Percentiles rank a stretch among this genome's conserved stretches.
Evolutionary conservation across 495 filamentous ascomycete genomes (phyloP).

Genomic region (Tuber melanosporum): DNA sequence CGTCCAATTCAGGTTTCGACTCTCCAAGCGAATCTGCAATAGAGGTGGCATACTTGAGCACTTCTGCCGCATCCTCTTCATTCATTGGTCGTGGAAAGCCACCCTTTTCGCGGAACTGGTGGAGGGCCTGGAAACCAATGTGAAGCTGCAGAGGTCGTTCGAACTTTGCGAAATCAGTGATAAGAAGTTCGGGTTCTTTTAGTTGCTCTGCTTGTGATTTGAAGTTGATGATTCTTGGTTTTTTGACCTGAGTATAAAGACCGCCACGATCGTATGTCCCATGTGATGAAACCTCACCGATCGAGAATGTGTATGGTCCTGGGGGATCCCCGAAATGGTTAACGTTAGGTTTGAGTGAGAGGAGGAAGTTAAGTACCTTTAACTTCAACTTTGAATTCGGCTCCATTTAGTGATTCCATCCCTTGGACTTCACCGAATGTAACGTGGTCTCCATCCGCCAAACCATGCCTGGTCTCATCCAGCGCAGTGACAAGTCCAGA

Average conservation of each 20-base stretch:
- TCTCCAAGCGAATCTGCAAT: conserved; percentile 55
- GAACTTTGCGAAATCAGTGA: conserved; percentile 96
- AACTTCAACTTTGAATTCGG: conserved; percentile 77
- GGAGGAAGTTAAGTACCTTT: conserved; percentile 51
- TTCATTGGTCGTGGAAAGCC: conserved; percentile 74
- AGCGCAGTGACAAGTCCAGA: conserved; percentile 88
- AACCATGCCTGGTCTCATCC: conserved; percentile 89
- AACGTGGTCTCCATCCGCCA: conserved; percentile 94
- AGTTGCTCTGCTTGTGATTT: conserved; percentile 67
- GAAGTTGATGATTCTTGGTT: conserved; percentile 92
- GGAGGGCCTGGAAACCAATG: conserved; percentile 84
- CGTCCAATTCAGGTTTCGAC: conserved; percentile 73
- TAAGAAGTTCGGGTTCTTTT: conserved; percentile 77
- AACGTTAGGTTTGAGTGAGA: background rate
- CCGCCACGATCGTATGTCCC: conserved; percentile 82
- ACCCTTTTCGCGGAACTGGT: conserved; percentile 66
- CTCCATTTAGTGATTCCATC: conserved; percentile 81
- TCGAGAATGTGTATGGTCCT: conserved; percentile 89
- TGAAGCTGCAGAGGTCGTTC: conserved; percentile 89
- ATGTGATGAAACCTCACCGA: conserved; percentile 82
- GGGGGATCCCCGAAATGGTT: conserved; percentile 4
- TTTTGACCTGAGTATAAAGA: conserved; percentile 90
- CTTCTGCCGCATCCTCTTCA: conserved; percentile 70
- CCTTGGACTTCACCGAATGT: conserved; percentile 90
- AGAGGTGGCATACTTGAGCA: conserved; percentile 63